Conservation (phyloP, 495 filamentous ascomycete species). For the Geopyxis carbonaria region DNA sequence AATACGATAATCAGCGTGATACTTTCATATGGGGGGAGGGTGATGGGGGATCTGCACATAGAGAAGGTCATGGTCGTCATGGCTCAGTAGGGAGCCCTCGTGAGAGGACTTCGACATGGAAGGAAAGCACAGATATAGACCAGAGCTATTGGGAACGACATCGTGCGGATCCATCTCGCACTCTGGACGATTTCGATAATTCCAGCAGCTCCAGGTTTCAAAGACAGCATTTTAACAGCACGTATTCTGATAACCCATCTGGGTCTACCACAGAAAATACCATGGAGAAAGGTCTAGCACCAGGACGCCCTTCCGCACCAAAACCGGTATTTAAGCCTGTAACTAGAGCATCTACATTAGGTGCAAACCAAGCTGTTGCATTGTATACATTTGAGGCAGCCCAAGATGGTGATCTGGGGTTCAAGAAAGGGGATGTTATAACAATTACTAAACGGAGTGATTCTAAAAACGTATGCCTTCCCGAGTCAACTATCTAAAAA, state of each 20-base stretch:
- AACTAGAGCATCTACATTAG: conserved; percentile 45
- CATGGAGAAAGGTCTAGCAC: conserved; percentile 23
- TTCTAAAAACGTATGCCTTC: conserved; percentile 18
- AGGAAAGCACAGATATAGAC: conserved; percentile 44
- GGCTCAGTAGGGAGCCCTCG: conserved; percentile 34
- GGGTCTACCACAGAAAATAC: no score
- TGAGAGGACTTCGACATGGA: conserved; percentile 12
- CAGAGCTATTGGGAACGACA: conserved; percentile 48
- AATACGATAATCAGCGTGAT: conserved; percentile 79
- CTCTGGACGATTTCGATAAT: conserved; percentile 31
- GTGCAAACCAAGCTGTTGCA: conserved; percentile 71
- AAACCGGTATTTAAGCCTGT: conserved; percentile 61
- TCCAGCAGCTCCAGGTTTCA: conserved; percentile 17
- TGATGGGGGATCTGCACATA: no score
- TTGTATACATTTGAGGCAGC: conserved; percentile 87
- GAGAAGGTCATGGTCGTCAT: conserved; percentile 13
- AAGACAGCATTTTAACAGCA: conserved; percentile 20
- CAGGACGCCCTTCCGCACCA: conserved; percentile 60
- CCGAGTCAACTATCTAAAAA: not conserved
- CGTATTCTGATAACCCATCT: conserved; percentile 13
- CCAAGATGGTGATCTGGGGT: conserved; percentile 78
- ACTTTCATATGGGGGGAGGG: conserved; percentile 95
- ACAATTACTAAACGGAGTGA: conserved; percentile 97
- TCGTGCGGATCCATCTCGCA: conserved; percentile 24
- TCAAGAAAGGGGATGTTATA: conserved; percentile 95